Evolutionary conservation across 768 basidiomycete genomes (phyloP).

Genomic region (Hysterangium stoloniferum): DNA sequence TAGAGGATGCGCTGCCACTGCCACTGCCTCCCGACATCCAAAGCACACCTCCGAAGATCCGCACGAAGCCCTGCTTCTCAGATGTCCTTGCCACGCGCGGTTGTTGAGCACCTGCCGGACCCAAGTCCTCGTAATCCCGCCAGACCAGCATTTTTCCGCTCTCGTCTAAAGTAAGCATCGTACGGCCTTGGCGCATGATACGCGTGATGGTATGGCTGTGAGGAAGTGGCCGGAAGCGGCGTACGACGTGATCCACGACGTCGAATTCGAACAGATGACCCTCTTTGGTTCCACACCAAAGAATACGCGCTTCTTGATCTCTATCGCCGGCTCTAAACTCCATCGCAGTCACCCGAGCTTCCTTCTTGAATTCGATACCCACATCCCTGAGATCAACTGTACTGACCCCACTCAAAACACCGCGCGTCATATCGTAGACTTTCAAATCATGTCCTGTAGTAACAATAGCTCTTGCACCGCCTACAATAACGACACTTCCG

Average conservation of each 20-base stretch:
- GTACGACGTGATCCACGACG: slow-evolving; percentile 48
- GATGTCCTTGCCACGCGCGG: slow-evolving; percentile 60
- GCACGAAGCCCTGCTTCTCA: slow-evolving; percentile 78
- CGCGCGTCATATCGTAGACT: slow-evolving; percentile 47
- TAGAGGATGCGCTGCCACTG: slow-evolving; percentile 25
- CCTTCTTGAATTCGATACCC: slow-evolving; percentile 45
- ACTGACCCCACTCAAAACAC: slow-evolving; percentile 37
- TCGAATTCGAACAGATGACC: slow-evolving; percentile 84
- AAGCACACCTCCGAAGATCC: slow-evolving; percentile 63
- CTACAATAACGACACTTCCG: slow-evolving; percentile 49
- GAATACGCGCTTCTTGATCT: slow-evolving; percentile 47
- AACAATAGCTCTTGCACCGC: slow-evolving; percentile 46
- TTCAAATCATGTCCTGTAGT: slow-evolving; percentile 50
- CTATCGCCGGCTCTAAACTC: slow-evolving; percentile 51
- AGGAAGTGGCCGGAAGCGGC: slow-evolving; percentile 47
- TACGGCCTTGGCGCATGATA: slow-evolving; percentile 63
- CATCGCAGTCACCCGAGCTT: slow-evolving; percentile 65
- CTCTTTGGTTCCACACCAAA: slow-evolving; percentile 91
- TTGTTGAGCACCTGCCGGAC: slow-evolving; percentile 36
- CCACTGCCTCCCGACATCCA: slow-evolving; percentile 73
- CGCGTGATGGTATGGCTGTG: slow-evolving; percentile 62
- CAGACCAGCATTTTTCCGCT: slow-evolving; percentile 77
- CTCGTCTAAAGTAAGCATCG: slow-evolving; percentile 82
- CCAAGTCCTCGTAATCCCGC: slow-evolving; percentile 12
- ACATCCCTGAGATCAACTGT: slow-evolving; percentile 56